Percentiles rank a stretch among this genome's conserved stretches.
Evolutionary conservation across 192 early-diverging fungal species (phyloP).

Genomic region (Rhizophagus sp.): DNA sequence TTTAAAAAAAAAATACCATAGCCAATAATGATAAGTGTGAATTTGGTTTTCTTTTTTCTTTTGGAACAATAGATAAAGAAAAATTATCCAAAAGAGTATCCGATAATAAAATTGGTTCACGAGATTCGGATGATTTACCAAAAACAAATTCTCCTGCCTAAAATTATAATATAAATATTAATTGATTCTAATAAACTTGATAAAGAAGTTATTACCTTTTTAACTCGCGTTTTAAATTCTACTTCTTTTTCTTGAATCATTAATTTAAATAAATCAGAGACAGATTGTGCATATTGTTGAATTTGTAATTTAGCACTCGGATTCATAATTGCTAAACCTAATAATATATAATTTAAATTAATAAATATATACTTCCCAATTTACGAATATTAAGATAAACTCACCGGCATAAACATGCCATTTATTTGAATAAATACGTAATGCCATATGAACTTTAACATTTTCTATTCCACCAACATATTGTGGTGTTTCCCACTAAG

Average conservation of each 20-base stretch:
- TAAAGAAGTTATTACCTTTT: conserved; percentile 42
- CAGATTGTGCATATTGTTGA: conserved; percentile 84
- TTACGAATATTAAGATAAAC: conserved; percentile 3
- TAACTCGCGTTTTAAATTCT: conserved; percentile 77
- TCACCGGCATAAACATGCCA: conserved; percentile 97
- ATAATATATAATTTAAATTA: not conserved
- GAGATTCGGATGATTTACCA: conserved; percentile 58
- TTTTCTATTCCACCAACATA: conserved; percentile 97
- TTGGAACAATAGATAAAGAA: conserved; percentile 81
- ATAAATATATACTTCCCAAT: not conserved
- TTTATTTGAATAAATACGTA: conserved; percentile 93
- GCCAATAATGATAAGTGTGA: conserved; percentile 93
- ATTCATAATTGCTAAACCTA: conserved; percentile 90
- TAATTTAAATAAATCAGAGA: conserved; percentile 88
- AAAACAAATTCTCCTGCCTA: conserved; percentile 87
- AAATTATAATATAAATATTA: not conserved
- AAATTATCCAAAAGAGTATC: conserved; percentile 85
- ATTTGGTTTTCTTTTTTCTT: conserved; percentile 71
- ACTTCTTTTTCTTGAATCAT: conserved; percentile 87
- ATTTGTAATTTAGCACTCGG: conserved; percentile 85
- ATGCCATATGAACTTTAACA: conserved; percentile 91
- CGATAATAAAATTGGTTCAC: conserved; percentile 71
- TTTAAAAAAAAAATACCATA: conserved; percentile 55
- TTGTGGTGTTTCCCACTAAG: conserved; percentile 80
- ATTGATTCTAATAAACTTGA: not conserved